Evolutionary conservation across 202 grass and related monocot species (phyloP), one percentile per base, ranked within the genome.

Genomic region (Elaeis oleifera): DNA sequence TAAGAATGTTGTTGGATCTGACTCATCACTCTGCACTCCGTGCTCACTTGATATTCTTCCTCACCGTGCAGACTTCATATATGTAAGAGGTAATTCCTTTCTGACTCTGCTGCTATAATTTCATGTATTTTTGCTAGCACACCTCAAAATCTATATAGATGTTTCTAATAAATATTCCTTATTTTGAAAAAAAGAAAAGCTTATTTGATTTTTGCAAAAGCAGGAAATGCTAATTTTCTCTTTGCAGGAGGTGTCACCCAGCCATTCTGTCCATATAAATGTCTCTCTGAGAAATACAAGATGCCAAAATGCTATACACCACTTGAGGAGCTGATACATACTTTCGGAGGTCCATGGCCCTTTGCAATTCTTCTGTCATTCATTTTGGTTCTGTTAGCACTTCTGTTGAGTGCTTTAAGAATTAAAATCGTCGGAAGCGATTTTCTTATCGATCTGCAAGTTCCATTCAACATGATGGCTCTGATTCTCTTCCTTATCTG

Each of bases 251-350:
- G 94, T 79, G 94, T 88, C 77, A 89, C 94, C 54, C 65, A 89
- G 66, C 72, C 66, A 8, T 81, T 51, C 18, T 99, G 94, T 53
- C 94, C 94, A 2, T 99, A 99, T 72, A 82, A 62, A 66, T 99
- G 94, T 69, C 68, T 92, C 80, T 99, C 94, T 71, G 82, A 85
- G 15, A 99, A 92, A 74, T 99, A 89, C 72, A 99, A 86, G 82
- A 89, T 89, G 94, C 94, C 94, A 72, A 89, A 92, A 61, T 99
- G 94, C 79, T 92, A 92, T 68, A 99, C 94, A 51, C 94, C 94
- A 77, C 75, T 99, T 56, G 88, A 99, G 71, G 88, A 99, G 73
- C 78, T 99, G 60, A 58, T 99, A 63, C 84, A 86, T 74, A 84
- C 78, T 71, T 99, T 89, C 75, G 94, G 94, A 55, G 94, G 94